phyloP scores from a whole-genome alignment of 805 yeast genomes.

The Candida qinlingensis region DNA sequence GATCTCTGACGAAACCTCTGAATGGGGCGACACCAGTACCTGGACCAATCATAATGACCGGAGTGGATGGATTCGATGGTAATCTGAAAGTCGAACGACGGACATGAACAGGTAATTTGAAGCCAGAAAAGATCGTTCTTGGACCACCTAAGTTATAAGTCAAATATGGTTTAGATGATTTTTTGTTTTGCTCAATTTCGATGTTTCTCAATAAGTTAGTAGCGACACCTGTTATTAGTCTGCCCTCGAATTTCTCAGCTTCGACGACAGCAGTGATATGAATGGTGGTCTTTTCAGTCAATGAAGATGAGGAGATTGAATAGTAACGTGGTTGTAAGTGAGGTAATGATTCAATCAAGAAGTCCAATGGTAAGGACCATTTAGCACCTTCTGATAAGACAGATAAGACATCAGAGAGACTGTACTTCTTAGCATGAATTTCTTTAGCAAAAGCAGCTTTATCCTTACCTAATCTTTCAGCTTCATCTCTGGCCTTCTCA shows the following conservation, averaged over 20 bases:
- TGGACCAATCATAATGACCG: conserved; percentile 92
- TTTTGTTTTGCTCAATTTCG: conserved; percentile 52
- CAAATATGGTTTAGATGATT: conserved; percentile 38
- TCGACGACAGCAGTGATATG: conserved; percentile 94
- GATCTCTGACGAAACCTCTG: conserved; percentile 90
- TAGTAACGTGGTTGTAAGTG: conserved; percentile 91
- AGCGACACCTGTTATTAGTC: conserved; percentile 64
- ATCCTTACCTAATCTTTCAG: conserved; percentile 51
- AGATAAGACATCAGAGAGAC: conserved; percentile 71
- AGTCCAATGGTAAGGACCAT: conserved; percentile 88
- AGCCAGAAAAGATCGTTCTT: conserved; percentile 41
- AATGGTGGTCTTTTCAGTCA: conserved; percentile 65
- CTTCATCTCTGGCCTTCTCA: conserved; percentile 39
- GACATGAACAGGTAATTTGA: conserved; percentile 81
- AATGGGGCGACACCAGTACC: conserved; percentile 99
- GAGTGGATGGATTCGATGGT: conserved; percentile 78
- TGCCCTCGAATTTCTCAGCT: conserved; percentile 24
- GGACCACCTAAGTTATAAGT: conserved; percentile 83
- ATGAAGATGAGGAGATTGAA: conserved; percentile 88
- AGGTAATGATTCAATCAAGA: conserved; percentile 74
- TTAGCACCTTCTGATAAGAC: conserved; percentile 52
- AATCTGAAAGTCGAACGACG: conserved; percentile 93
- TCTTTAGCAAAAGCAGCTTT: conserved; percentile 62
- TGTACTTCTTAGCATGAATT: conserved; percentile 56
- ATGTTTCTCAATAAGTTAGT: conserved; percentile 81